Evolutionary conservation across 2,329 filamentous ascomycete genomes (phyloP).

Genomic region (Mycosphaerella sp.): DNA sequence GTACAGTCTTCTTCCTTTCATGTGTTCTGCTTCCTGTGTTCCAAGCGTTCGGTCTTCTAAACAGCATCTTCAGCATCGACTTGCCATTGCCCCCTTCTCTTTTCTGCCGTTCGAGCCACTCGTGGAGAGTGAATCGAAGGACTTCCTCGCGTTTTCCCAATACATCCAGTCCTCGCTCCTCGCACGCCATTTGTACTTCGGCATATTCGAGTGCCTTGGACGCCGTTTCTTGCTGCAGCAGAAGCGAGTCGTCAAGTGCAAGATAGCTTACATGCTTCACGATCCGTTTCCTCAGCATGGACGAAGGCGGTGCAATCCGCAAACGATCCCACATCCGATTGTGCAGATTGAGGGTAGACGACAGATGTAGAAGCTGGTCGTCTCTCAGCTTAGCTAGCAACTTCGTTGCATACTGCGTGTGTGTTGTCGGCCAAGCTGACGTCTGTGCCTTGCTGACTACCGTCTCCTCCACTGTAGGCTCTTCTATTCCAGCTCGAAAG

Average conservation of each 20-base stretch:
- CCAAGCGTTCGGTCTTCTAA: conserved; percentile 24
- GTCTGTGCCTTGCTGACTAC: conserved; percentile 39
- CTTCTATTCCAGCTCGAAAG: conserved; percentile 57
- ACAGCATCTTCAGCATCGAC: conserved; percentile 31
- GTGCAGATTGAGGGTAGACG: conserved; percentile 37
- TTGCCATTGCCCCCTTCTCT: conserved; percentile 33
- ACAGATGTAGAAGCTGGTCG: conserved; percentile 39
- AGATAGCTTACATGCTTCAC: conserved; percentile 55
- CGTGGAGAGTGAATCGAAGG: conserved; percentile 30
- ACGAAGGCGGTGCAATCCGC: conserved; percentile 43
- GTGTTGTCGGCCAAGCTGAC: conserved; percentile 31
- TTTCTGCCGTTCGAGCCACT: conserved; percentile 38
- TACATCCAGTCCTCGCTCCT: conserved; percentile 33
- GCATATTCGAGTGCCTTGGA: conserved; percentile 44
- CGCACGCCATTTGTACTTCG: conserved; percentile 35
- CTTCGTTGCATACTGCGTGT: conserved; percentile 35
- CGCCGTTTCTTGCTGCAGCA: conserved; percentile 55
- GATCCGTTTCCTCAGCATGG: conserved; percentile 51
- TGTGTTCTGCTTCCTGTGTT: not conserved
- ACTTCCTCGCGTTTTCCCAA: conserved; percentile 24
- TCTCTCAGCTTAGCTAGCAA: conserved; percentile 28
- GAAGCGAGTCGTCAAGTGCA: conserved; percentile 62
- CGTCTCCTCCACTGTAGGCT: conserved; percentile 56
- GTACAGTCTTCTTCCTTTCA: not conserved
- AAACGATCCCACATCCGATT: conserved; percentile 40